Evolutionary conservation across 805 yeast genomes (phyloP), one percentile per base, ranked within the genome.

Genomic region (Metschnikowia santaceciliae): DNA sequence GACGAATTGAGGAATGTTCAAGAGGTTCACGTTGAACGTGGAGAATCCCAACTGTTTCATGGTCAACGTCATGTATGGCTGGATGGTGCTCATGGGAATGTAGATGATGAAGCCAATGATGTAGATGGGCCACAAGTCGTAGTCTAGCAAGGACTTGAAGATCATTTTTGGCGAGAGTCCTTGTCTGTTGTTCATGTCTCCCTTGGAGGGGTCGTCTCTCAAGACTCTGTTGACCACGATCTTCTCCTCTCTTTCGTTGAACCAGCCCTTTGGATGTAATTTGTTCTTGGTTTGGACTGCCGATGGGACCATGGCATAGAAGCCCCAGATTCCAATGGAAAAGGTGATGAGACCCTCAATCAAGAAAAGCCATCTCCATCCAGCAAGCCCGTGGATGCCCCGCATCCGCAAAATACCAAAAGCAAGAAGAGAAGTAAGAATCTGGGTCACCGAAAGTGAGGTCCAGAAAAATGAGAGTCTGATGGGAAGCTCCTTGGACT

Each of bases 291-390:
- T 82, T 48, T 77, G 78, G 7, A 77, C 77, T 1, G 78, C 79
- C 2, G 80, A 74, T 0, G 85, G 74, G 5, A 82, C 84, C 86
- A 83, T 80, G 46, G 57, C 56, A 43, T 65, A 74, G 54, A 68
- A 77, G 3, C 69, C 63, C 36, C 61, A 54, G 26, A 80, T 30
- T 1, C 89, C 90, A 54, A 85, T 71, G 2, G 61, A 17, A 4
- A 83, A 63, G 1, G 90, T 83, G 40, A 82, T 58, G 5, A 76
- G 47, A 4, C 90, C 90, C 61, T 84, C 88, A 48, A 86, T 72
- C 17, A 85, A 60, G 55, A 85, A 85, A 20, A 85, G 68, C 82
- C 84, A 85, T 48, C 78, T 71, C 90, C 90, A 85, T 30, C 82
- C 80, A 23, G 65, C 71, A 71, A 75, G 30, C 3, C 80, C 76